Evolutionary conservation across 2,329 filamentous ascomycete genomes (phyloP), one percentile per base, ranked within the genome.

Genomic region (Penicillium sp.): DNA sequence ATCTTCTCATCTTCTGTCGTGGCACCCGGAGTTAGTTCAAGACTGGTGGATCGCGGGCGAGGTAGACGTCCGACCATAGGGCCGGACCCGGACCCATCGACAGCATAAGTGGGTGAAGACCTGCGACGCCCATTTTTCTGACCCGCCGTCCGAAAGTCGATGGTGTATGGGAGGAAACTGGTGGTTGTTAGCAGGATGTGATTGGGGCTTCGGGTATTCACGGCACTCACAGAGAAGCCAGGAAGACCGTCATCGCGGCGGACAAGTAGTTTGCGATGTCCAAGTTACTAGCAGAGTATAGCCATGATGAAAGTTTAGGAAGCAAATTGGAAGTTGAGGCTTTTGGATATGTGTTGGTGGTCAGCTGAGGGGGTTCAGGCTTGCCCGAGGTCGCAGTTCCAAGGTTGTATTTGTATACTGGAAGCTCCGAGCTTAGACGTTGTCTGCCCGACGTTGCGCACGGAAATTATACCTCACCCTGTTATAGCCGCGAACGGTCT

Each of bases 1-100:
- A 74, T 69, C 41, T 62, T 69, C 52, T 74, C 72, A 38, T 72
- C 62, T 28, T 71, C 69, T 13, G 67, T 72, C 1, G 70, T 73
- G 24, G 70, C 70, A 16, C 71, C 72, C 5, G 72, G 72, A 13
- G 69, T 74, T 42, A 69, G 54, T 31, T 67, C 58, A 16, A 63
- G 52, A 41, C 57, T 66, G 29, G 60, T 42, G 12, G 58, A 60
- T 45, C 62, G 61, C 6, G 47, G 55, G 16, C 53, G 62, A 31
- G 52, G 45, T 47, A 64, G 47, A 6, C 59, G 60, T 13, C 62
- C 65, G 56, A 65, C 50, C 16, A 67, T 61, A 29, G 59, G 56
- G 28, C 47, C 47, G 2, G 59, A 53, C 36, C 45, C 52, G 3
- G 60, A 57, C 33, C 64, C 63, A 43, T 61, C 63, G 18, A 60